Conservation (phyloP, 768 basidiomycete genomes). For the Podaxis sp. region DNA sequence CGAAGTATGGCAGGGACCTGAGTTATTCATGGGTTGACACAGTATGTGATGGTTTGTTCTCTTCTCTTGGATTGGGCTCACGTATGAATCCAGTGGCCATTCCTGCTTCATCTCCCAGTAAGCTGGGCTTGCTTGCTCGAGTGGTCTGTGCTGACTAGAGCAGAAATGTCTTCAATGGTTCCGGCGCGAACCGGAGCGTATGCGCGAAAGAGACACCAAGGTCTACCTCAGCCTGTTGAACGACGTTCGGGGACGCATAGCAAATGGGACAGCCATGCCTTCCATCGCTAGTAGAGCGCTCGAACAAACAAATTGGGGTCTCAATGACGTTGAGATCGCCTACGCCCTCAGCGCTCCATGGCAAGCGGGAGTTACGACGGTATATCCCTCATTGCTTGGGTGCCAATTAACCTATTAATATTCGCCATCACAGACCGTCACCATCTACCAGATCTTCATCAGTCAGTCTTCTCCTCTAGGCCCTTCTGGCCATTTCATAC, state of each 20-base stretch:
- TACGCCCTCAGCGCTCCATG: constrained; percentile 34
- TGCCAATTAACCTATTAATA: not conserved
- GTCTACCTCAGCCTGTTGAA: constrained; percentile 26
- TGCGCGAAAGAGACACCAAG: constrained; percentile 23
- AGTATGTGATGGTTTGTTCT: constrained; percentile 1
- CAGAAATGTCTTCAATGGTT: constrained; percentile 33
- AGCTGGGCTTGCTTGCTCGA: not conserved
- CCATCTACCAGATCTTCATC: constrained; percentile 14
- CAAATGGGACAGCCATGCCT: constrained; percentile 23
- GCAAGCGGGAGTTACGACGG: constrained; percentile 29
- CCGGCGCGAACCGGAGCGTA: constrained; percentile 25
- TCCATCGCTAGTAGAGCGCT: constrained; percentile 40
- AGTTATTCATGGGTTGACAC: constrained; percentile 15
- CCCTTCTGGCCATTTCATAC: not conserved
- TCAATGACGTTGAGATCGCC: constrained; percentile 43
- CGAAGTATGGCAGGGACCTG: constrained; percentile 9
- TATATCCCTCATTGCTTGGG: constrained; percentile 15
- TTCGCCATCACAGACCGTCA: constrained; percentile 1
- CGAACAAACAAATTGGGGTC: constrained; percentile 38
- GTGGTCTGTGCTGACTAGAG: not conserved
- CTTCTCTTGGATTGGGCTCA: not conserved
- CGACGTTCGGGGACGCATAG: constrained; percentile 24
- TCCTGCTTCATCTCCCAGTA: constrained; percentile 19
- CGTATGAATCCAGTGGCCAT: constrained; percentile 13
- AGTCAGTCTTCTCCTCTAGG: constrained; percentile 5